Evolutionary conservation across 2,329 filamentous ascomycete species (phyloP).

Genomic region (Bimuria novae-zelandiae): DNA sequence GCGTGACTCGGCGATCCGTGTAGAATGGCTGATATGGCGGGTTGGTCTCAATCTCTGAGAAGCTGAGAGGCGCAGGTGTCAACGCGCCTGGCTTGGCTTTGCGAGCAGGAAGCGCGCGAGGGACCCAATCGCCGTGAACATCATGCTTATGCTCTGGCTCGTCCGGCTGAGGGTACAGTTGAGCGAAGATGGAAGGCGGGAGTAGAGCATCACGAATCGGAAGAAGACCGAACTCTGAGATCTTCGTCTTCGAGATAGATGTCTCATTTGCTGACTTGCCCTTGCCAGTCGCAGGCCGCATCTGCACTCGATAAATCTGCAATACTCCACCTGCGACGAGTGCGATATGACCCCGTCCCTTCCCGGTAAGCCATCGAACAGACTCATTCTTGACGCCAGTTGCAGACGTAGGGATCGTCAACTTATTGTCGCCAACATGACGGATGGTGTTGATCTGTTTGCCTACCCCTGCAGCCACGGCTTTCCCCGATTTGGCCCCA

Average conservation of each 20-base stretch:
- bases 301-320: constrained; percentile 65
- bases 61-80: constrained; percentile 54
- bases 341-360: constrained; percentile 65
- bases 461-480: constrained; percentile 73
- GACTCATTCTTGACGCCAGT: constrained; percentile 62
- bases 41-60: constrained; percentile 95
- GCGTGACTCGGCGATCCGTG: constrained; percentile 80
- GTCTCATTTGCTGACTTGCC: constrained; percentile 48
- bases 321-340: constrained; percentile 69
- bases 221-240: constrained; percentile 70
- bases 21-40: constrained; percentile 96
- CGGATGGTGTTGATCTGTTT: constrained; percentile 73
- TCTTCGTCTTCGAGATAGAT: constrained; percentile 59
- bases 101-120: constrained; percentile 34
- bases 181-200: constrained; percentile 35
- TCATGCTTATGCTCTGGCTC: constrained; percentile 30
- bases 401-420: constrained; percentile 66
- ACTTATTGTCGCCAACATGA: constrained; percentile 75
- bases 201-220: constrained; percentile 62
- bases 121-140: constrained; percentile 42
- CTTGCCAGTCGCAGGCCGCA: constrained; percentile 50
- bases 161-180: constrained; percentile 34
- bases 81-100: constrained; percentile 13
- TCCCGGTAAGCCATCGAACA: constrained; percentile 68
- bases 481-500: constrained; percentile 69